Percentiles rank a stretch among this genome's conserved stretches.
These are phyloP conservation scores for Boletellus sp. DNA, from an alignment of 768 basidiomycete genomes.

Conservation along the genomic window DNA sequence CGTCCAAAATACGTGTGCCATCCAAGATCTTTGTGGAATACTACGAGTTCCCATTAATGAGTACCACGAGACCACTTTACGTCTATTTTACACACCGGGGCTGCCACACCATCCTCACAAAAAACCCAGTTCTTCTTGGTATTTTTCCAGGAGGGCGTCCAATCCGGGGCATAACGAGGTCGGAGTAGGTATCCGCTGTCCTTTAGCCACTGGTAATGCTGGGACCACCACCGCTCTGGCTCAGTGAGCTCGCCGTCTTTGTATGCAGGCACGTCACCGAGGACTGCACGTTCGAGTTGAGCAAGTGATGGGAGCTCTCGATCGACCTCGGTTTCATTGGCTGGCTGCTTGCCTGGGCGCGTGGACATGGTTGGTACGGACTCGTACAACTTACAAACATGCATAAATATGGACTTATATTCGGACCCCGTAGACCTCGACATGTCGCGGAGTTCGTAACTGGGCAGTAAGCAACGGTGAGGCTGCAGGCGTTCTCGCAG, in stretches of 20 bases:
- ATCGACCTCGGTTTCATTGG: not conserved
- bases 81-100: slow-evolving; percentile 1
- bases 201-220: slow-evolving; percentile 13
- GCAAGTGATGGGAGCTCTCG: not conserved
- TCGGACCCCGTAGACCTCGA: not conserved
- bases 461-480: not conserved
- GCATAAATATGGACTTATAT: not conserved
- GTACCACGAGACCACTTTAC: not conserved
- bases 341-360: not conserved
- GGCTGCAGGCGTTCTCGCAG: not conserved
- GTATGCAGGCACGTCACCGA: not conserved
- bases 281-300: not conserved
- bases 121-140: not conserved
- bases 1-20: slow-evolving; percentile 27
- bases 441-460: not conserved
- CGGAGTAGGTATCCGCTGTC: slow-evolving; percentile 16
- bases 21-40: slow-evolving; percentile 23
- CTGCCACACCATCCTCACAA: slow-evolving; percentile 3
- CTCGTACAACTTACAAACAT: no score
- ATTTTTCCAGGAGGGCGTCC: slow-evolving; percentile 20
- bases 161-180: slow-evolving; percentile 18
- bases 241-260: slow-evolving; percentile 1
- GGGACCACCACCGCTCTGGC: slow-evolving; percentile 11
- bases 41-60: slow-evolving; percentile 6
- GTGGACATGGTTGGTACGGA: not conserved